Percentiles rank a stretch among this genome's conserved stretches.
Conservation (phyloP, 768 basidiomycete genomes). For the Pisolithus marmoratus region DNA sequence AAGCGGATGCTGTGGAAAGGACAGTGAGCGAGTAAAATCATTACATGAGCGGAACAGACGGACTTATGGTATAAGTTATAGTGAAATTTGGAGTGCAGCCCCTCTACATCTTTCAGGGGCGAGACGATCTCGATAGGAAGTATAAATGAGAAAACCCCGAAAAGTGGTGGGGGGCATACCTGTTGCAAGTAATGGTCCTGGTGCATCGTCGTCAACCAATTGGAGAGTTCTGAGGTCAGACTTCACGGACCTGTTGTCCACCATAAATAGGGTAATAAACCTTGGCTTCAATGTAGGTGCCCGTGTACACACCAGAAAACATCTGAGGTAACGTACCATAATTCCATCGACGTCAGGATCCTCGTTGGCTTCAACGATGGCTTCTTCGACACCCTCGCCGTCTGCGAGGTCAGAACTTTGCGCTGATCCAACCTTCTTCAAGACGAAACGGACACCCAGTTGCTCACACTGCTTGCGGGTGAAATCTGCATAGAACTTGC, state of each 20-base stretch:
- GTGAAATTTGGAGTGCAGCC: constrained; percentile 93
- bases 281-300: constrained; percentile 30
- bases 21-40: not conserved
- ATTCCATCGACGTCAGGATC: constrained; percentile 84
- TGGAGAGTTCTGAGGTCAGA: not conserved
- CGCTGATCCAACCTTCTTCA: constrained; percentile 54
- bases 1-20: constrained; percentile 72
- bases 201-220: constrained; percentile 3
- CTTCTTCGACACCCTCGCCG: constrained; percentile 92
- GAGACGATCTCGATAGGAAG: constrained; percentile 65
- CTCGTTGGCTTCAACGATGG: constrained; percentile 92
- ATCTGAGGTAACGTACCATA: constrained; percentile 58
- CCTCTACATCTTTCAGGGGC: constrained; percentile 96
- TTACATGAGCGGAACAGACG: constrained; percentile 12
- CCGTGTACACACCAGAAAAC: not conserved
- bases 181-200: constrained; percentile 98
- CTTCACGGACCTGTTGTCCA: constrained; percentile 61
- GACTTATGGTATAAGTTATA: constrained; percentile 95
- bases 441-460: constrained; percentile 81
- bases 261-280: constrained; percentile 98
- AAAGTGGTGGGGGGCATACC: constrained; percentile 31
- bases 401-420: constrained; percentile 43
- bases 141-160: constrained; percentile 1
- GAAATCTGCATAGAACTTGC: constrained; percentile 82
- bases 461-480: constrained; percentile 87